phyloP scores from a whole-genome alignment of 352 stramenopile genomes.

The Phytophthora pluvialis region DNA sequence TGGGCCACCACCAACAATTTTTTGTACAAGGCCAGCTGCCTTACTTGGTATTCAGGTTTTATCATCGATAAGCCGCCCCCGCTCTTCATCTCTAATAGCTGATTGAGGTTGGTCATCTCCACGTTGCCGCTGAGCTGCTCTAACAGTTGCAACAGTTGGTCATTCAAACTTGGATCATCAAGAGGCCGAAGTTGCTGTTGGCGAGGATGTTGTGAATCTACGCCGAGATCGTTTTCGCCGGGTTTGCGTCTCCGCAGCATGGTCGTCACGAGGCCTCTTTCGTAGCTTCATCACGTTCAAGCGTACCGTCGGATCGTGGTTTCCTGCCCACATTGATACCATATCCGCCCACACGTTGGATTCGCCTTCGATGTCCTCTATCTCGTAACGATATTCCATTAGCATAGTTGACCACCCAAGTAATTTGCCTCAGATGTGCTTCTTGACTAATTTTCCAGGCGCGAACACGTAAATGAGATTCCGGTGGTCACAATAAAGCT shows the following conservation, averaged over 20 bases:
- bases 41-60: constrained; percentile 6
- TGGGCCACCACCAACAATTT: neutral
- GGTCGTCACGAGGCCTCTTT: neutral
- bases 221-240: neutral
- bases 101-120: too few relatives aligned
- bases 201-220: too few relatives aligned
- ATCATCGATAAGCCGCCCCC: neutral
- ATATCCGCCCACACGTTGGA: neutral
- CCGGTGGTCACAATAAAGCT: neutral
- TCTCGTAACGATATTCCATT: neutral
- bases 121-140: neutral
- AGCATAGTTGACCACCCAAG: neutral
- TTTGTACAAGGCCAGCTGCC: neutral
- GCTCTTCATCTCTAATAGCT: neutral
- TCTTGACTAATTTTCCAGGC: neutral
- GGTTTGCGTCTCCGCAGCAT: neutral
- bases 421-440: neutral
- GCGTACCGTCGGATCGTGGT: neutral
- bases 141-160: neutral
- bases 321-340: neutral
- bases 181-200: neutral
- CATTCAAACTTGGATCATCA: neutral
- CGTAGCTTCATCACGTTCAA: neutral
- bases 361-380: neutral
- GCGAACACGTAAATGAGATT: neutral